Conservation (phyloP, 1,139 yeast genomes). For the Geotrichum citri-aurantii region DNA sequence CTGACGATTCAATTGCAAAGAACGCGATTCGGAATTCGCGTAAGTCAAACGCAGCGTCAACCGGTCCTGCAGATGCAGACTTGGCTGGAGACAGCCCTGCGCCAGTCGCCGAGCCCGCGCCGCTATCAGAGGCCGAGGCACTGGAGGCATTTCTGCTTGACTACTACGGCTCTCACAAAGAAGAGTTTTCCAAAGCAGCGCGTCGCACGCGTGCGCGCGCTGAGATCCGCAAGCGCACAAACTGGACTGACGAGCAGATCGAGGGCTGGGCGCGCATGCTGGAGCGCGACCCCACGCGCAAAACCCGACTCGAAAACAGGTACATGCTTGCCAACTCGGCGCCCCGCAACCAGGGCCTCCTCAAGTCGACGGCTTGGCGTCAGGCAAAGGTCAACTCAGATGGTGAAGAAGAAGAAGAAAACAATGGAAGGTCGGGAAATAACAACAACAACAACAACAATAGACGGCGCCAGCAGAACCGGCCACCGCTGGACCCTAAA, state of each 20-base stretch:
- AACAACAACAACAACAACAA: slow-evolving; percentile 6
- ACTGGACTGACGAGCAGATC: slow-evolving; percentile 84
- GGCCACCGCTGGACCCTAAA: slow-evolving; percentile 6
- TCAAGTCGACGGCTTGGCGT: slow-evolving; percentile 22
- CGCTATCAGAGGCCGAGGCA: slow-evolving; percentile 23
- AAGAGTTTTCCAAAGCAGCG: slow-evolving; percentile 44
- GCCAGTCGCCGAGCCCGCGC: slow-evolving; percentile 22
- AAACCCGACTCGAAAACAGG: slow-evolving; percentile 54
- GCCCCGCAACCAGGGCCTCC: not conserved
- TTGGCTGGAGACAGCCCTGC: slow-evolving; percentile 14
- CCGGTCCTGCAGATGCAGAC: slow-evolving; percentile 22
- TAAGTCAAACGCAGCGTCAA: slow-evolving; percentile 24
- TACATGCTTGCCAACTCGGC: slow-evolving; percentile 39
- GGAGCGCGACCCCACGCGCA: slow-evolving; percentile 53
- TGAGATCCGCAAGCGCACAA: slow-evolving; percentile 47
- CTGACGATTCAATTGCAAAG: slow-evolving; percentile 16
- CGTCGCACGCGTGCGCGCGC: slow-evolving; percentile 52
- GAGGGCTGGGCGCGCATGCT: slow-evolving; percentile 91
- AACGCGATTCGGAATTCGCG: slow-evolving; percentile 14
- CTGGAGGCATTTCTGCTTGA: slow-evolving; percentile 56
- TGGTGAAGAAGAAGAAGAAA: slow-evolving; percentile 1
- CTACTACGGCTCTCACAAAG: slow-evolving; percentile 39
- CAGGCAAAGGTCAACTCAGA: slow-evolving; percentile 12
- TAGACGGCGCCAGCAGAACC: slow-evolving; percentile 6
- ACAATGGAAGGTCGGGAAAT: not conserved